phyloP scores from a whole-genome alignment of 495 filamentous ascomycete species.

The Neurospora sp. region DNA sequence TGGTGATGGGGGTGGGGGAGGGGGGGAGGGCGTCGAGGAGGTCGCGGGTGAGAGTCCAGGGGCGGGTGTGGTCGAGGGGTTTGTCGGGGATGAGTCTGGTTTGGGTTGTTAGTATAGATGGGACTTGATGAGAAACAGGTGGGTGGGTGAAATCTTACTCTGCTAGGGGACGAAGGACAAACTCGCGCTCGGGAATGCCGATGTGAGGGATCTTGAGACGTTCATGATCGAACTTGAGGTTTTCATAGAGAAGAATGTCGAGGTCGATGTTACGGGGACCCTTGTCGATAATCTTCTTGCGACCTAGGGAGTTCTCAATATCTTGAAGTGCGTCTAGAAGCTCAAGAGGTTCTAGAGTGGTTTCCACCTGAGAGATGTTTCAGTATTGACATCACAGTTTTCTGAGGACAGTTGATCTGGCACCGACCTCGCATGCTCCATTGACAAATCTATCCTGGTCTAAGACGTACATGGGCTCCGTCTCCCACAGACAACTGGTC shows the following conservation, averaged over 20 bases:
- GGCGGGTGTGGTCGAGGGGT: slow-evolving; percentile 35
- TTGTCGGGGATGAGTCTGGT: slow-evolving; percentile 54
- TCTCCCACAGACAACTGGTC: slow-evolving; percentile 89
- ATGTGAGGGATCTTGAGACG: slow-evolving; percentile 78
- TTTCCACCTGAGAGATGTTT: slow-evolving; percentile 57
- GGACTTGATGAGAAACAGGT: background rate
- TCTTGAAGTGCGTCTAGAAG: slow-evolving; percentile 71
- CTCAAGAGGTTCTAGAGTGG: slow-evolving; percentile 58
- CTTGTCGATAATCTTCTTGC: slow-evolving; percentile 81
- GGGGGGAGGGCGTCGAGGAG: slow-evolving; percentile 56
- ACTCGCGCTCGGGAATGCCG: slow-evolving; percentile 82
- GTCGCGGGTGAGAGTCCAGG: slow-evolving; percentile 43
- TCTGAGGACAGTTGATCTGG: slow-evolving; percentile 4
- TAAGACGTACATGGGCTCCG: slow-evolving; percentile 88
- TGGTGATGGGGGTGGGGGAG: slow-evolving; percentile 45
- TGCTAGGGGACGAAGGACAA: slow-evolving; percentile 81
- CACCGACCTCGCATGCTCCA: slow-evolving; percentile 78
- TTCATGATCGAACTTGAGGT: slow-evolving; percentile 51
- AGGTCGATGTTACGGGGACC: slow-evolving; percentile 90
- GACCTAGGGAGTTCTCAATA: slow-evolving; percentile 69
- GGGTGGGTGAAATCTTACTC: slow-evolving; percentile 47
- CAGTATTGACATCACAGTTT: background rate
- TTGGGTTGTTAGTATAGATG: background rate
- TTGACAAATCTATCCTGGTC: slow-evolving; percentile 87
- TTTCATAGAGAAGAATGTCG: slow-evolving; percentile 83